A percentile compares a stretch with the other conserved stretches of the same genome.
phyloP scores from a whole-genome alignment of 805 yeast species.

The Kodamaea hsintzibuensis region DNA sequence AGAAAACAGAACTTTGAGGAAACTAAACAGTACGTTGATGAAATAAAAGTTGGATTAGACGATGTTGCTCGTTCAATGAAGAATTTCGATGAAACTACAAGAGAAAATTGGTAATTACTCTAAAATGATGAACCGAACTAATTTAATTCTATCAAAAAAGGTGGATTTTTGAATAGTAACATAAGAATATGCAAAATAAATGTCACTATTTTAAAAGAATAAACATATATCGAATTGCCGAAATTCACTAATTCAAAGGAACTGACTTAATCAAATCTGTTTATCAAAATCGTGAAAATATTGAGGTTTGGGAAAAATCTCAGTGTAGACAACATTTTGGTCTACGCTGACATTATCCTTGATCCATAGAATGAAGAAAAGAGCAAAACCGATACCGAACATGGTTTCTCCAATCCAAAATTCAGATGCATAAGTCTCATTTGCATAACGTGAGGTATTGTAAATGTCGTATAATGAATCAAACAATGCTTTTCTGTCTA shows the following conservation, averaged over 20 bases:
- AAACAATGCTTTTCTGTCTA: not conserved
- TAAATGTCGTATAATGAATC: not conserved
- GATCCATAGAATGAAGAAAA: not conserved
- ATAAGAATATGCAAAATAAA: not conserved
- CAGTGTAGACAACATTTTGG: no score
- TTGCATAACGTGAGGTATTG: not conserved
- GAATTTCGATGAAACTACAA: slow-evolving; percentile 45
- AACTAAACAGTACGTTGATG: slow-evolving; percentile 50
- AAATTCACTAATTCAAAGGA: no score
- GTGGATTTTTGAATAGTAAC: not conserved
- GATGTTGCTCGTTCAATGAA: slow-evolving; percentile 54
- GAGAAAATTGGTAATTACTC: slow-evolving; percentile 48
- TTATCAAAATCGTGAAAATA: no score
- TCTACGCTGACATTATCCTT: no score
- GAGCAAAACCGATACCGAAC: not conserved
- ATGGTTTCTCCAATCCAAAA: not conserved
- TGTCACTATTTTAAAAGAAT: no score
- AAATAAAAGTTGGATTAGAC: slow-evolving; percentile 49
- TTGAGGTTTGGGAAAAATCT: no score
- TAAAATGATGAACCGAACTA: no score
- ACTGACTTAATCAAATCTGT: no score
- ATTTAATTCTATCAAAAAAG: no score
- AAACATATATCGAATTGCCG: no score
- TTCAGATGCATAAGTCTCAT: not conserved
- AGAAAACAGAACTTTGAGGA: slow-evolving; percentile 53